These are phyloP conservation scores for Phialemoniopsis sp. DNA, from an alignment of 2,329 filamentous ascomycete genomes.

Conservation along the genomic window DNA sequence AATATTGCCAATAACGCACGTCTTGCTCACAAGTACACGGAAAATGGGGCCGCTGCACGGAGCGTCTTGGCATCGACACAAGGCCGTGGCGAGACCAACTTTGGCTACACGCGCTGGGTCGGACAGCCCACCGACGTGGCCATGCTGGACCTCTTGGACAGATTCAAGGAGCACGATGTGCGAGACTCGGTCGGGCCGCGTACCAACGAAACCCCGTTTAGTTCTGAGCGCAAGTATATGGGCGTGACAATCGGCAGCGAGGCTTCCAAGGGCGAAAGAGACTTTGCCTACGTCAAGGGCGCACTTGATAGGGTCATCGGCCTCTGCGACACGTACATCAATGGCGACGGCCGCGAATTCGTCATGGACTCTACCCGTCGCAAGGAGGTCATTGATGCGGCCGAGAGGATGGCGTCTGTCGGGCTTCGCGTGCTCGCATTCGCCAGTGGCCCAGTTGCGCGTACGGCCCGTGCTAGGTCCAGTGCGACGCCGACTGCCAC, in stretches of 20 bases:
- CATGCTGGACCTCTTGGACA: conserved; percentile 89
- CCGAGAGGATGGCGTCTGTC: conserved; percentile 66
- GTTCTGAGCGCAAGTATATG: conserved; percentile 99
- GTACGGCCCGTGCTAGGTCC: conserved; percentile 18
- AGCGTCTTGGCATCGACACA: conserved; percentile 85
- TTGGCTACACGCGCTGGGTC: conserved; percentile 81
- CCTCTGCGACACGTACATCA: conserved; percentile 87
- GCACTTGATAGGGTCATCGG: conserved; percentile 83
- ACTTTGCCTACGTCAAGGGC: conserved; percentile 93
- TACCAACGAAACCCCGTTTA: conserved; percentile 86
- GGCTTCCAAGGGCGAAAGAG: conserved; percentile 55
- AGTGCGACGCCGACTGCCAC: conserved; percentile 26
- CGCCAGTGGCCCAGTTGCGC: conserved; percentile 62
- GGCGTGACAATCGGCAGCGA: conserved; percentile 77
- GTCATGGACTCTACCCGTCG: conserved; percentile 74
- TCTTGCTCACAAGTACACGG: conserved; percentile 68
- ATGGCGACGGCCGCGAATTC: conserved; percentile 79
- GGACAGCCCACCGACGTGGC: conserved; percentile 97
- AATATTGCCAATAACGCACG: conserved; percentile 96
- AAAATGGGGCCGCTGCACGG: conserved; percentile 66
- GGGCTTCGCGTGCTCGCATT: conserved; percentile 90
- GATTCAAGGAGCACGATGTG: conserved; percentile 86
- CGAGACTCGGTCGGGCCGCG: conserved; percentile 81
- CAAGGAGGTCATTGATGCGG: conserved; percentile 72
- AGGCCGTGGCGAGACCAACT: conserved; percentile 51